phyloP scores from a whole-genome alignment of 176 grass and related monocot genomes.

The Chrysopogon serrulatus region DNA sequence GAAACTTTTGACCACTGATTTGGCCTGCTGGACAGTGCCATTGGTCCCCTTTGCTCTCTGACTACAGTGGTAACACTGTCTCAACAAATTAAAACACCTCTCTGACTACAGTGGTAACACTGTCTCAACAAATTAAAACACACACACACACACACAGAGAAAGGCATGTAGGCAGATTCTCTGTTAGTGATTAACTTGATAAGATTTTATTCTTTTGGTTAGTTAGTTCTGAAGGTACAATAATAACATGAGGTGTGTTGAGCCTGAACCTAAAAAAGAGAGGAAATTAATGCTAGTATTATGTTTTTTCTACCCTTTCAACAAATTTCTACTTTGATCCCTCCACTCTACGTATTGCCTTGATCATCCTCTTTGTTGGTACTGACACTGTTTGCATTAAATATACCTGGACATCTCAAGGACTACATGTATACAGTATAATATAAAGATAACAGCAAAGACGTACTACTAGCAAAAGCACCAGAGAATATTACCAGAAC shows the following conservation, averaged over 20 bases:
- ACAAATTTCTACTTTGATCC: neutral
- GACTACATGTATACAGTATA: neutral
- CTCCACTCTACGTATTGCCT: neutral
- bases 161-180: no score
- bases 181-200: no score
- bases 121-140: no score
- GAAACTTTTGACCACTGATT: slow-evolving; percentile 34
- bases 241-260: neutral
- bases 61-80: slow-evolving; percentile 8
- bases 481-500: slow-evolving; percentile 33
- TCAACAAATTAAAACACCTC: neutral
- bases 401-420: neutral
- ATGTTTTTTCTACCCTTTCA: neutral
- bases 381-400: neutral
- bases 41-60: neutral
- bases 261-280: neutral
- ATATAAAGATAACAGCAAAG: neutral
- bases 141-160: no score
- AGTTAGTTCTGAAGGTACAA: neutral
- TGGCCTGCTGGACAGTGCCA: slow-evolving; percentile 14
- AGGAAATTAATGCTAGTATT: neutral
- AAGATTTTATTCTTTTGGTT: neutral
- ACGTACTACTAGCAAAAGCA: neutral
- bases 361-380: neutral
- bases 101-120: neutral